A percentile compares a stretch with the other conserved stretches of the same genome.
Evolutionary conservation across 2,329 filamentous ascomycete genomes (phyloP).

Genomic region (Onygenales sp.): DNA sequence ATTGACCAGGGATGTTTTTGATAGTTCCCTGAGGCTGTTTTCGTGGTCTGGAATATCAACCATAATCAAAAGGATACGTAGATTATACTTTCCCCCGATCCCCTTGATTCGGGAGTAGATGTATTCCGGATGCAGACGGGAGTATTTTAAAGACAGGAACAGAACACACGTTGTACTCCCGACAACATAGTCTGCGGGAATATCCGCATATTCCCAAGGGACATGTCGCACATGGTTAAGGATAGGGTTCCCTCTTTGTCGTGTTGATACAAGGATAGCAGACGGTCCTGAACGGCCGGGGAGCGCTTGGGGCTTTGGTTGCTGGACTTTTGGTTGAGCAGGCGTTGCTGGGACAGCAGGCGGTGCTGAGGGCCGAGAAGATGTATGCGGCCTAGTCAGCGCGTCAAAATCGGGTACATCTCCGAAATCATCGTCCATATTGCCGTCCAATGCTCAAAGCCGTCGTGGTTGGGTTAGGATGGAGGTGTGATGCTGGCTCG

Average conservation of each 20-base stretch:
- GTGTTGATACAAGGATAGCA: constrained; percentile 78
- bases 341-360: constrained; percentile 34
- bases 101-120: constrained; percentile 87
- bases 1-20: constrained; percentile 86
- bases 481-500: background rate
- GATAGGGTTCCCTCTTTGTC: constrained; percentile 92
- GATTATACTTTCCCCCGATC: constrained; percentile 73
- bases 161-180: constrained; percentile 81
- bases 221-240: constrained; percentile 71
- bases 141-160: constrained; percentile 92
- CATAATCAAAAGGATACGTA: constrained; percentile 80
- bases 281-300: constrained; percentile 58
- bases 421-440: constrained; percentile 40
- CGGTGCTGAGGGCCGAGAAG: constrained; percentile 11
- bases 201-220: constrained; percentile 95
- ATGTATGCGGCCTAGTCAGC: constrained; percentile 18
- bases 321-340: constrained; percentile 50
- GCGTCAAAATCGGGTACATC: constrained; percentile 37
- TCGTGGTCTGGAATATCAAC: constrained; percentile 95
- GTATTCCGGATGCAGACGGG: constrained; percentile 94
- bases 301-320: constrained; percentile 82
- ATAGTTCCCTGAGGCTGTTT: constrained; percentile 76
- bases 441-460: constrained; percentile 17
- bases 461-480: background rate
- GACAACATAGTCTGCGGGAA: constrained; percentile 86